phyloP scores from a whole-genome alignment of 2,329 filamentous ascomycete genomes.

The Beauveria sp. region DNA sequence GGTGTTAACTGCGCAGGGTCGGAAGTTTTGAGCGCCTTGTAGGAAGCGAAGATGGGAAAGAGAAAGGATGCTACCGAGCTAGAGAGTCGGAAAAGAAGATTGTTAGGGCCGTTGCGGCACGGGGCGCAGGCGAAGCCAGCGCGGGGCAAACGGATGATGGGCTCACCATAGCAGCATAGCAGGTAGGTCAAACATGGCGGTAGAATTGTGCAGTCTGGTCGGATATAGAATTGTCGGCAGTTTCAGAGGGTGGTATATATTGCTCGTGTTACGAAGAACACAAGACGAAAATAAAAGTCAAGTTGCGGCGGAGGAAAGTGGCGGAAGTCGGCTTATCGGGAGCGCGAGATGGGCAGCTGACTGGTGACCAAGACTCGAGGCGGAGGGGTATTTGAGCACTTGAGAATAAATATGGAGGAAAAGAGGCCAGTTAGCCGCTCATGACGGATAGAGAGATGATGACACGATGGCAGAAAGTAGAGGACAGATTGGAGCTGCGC shows the following conservation, averaged over 20 bases:
- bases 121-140: conserved; percentile 12
- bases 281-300: background rate
- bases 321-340: background rate
- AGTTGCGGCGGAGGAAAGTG: background rate
- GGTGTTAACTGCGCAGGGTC: conserved; percentile 84
- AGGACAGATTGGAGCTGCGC: background rate
- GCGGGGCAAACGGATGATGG: conserved; percentile 17
- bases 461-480: background rate
- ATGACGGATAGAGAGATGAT: background rate
- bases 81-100: conserved; percentile 7
- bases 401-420: background rate
- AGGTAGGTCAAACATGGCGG: conserved; percentile 67
- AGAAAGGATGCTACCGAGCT: conserved; percentile 84
- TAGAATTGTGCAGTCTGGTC: background rate
- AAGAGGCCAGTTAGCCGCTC: conserved; percentile 2
- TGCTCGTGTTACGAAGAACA: background rate
- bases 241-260: background rate
- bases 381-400: background rate
- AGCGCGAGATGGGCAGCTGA: conserved; percentile 3
- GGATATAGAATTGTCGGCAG: background rate
- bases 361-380: background rate
- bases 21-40: conserved; percentile 91
- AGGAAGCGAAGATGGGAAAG: conserved; percentile 93
- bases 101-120: conserved; percentile 11
- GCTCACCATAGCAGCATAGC: conserved; percentile 72